phyloP scores from a whole-genome alignment of 345 rosid genomes.

The Carallia brachiata region DNA sequence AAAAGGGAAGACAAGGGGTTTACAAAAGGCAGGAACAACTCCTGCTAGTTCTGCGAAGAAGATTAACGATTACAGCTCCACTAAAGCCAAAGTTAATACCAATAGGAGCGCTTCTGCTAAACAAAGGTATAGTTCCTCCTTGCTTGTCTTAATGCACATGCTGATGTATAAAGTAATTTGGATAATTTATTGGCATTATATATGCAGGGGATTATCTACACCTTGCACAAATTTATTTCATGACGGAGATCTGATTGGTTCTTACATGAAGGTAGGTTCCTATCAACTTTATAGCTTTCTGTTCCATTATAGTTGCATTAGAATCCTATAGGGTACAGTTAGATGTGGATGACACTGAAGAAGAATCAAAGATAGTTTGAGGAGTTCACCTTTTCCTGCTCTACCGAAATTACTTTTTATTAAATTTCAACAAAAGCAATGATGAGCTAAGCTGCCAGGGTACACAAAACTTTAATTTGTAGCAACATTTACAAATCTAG shows the following conservation, averaged over 20 bases:
- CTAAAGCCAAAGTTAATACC: conserved; percentile 40
- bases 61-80: conserved; percentile 32
- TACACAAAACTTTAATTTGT: background rate
- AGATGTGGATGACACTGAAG: too few species aligned
- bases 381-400: too few species aligned
- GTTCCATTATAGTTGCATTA: too few species aligned
- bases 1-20: conserved; percentile 78
- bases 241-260: conserved; percentile 36
- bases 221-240: conserved; percentile 45
- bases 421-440: background rate
- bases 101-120: conserved; percentile 22
- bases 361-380: too few species aligned
- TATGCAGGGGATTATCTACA: conserved; percentile 44
- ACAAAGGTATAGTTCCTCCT: conserved; percentile 38
- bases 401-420: background rate
- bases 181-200: conserved; percentile 3
- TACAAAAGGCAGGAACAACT: conserved; percentile 39
- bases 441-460: background rate
- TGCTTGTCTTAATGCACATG: background rate
- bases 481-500: background rate
- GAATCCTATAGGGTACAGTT: too few species aligned
- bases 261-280: conserved; percentile 43
- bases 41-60: conserved; percentile 47
- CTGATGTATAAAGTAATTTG: background rate
- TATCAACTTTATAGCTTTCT: too few species aligned